Percentiles rank a stretch among this genome's conserved stretches.
These are phyloP conservation scores for Cyberlindnera veronae DNA, from an alignment of 805 yeast species.

Conservation along the genomic window DNA sequence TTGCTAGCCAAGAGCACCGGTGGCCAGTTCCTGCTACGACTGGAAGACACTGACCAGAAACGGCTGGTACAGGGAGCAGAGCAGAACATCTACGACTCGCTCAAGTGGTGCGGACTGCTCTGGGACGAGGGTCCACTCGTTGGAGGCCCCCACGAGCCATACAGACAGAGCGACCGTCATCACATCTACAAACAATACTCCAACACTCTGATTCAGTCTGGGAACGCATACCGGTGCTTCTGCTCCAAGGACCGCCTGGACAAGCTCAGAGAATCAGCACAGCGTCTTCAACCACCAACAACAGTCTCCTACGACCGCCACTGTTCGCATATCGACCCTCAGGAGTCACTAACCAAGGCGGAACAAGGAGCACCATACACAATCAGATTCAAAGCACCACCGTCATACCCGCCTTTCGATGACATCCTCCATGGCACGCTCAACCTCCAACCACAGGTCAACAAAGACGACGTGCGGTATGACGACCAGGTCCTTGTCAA, in stretches of 20 bases:
- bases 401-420: slow-evolving; percentile 55
- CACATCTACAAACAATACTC: slow-evolving; percentile 63
- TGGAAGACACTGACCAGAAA: slow-evolving; percentile 91
- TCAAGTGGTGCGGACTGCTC: slow-evolving; percentile 70
- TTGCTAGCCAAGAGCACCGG: slow-evolving; percentile 72
- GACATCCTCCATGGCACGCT: slow-evolving; percentile 80
- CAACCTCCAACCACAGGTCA: slow-evolving; percentile 76
- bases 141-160: slow-evolving; percentile 56
- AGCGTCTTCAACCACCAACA: slow-evolving; percentile 77
- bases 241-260: slow-evolving; percentile 79
- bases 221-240: slow-evolving; percentile 81
- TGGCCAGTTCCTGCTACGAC: slow-evolving; percentile 75
- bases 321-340: slow-evolving; percentile 48
- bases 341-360: slow-evolving; percentile 38
- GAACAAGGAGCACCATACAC: slow-evolving; percentile 41
- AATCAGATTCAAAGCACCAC: slow-evolving; percentile 77
- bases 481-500: slow-evolving; percentile 90
- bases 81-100: slow-evolving; percentile 65
- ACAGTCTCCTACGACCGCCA: slow-evolving; percentile 88
- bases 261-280: slow-evolving; percentile 67
- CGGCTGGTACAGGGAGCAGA: slow-evolving; percentile 83
- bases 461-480: slow-evolving; percentile 63
- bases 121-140: slow-evolving; percentile 79
- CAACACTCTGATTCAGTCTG: slow-evolving; percentile 51
- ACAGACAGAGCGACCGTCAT: slow-evolving; percentile 78